phyloP scores from a whole-genome alignment of 2,329 filamentous ascomycete genomes.

The Aureobasidium sp. region DNA sequence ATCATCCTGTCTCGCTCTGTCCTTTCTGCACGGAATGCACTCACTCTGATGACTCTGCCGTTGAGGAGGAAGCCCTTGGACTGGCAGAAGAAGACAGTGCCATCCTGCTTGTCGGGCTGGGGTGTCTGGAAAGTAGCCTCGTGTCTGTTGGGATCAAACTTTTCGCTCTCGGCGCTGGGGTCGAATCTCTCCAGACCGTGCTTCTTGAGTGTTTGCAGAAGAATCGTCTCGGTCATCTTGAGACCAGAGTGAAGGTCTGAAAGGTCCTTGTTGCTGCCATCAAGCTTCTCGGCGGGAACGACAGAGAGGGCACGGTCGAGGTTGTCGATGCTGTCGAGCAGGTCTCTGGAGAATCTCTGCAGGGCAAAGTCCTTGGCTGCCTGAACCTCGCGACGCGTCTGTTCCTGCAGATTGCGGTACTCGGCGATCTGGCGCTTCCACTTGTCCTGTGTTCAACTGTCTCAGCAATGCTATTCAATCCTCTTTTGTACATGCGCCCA shows the following conservation, averaged over 20 bases:
- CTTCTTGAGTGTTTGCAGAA: conserved; percentile 84
- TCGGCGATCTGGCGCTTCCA: conserved; percentile 91
- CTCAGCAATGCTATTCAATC: conserved; percentile 10
- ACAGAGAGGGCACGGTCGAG: conserved; percentile 83
- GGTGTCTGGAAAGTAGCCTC: conserved; percentile 95
- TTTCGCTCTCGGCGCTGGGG: conserved; percentile 62
- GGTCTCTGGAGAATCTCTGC: conserved; percentile 86
- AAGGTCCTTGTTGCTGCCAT: conserved; percentile 62
- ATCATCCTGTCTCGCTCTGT: background rate
- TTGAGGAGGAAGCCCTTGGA: conserved; percentile 95
- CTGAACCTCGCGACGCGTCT: conserved; percentile 84
- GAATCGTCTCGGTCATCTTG: conserved; percentile 87
- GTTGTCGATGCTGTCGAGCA: conserved; percentile 94
- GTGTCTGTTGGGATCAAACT: conserved; percentile 94
- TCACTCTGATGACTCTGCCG: conserved; percentile 69
- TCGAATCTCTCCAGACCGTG: conserved; percentile 89
- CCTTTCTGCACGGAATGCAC: background rate
- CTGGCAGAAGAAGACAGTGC: conserved; percentile 84
- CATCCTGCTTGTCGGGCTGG: conserved; percentile 79
- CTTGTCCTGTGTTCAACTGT: conserved; percentile 61
- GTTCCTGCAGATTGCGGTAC: conserved; percentile 95
- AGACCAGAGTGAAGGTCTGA: conserved; percentile 77
- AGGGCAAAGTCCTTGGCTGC: conserved; percentile 86
- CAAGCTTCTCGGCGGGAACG: conserved; percentile 67
- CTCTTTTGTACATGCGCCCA: background rate